Percentiles rank a stretch among this genome's conserved stretches.
Conservation (phyloP, 805 yeast species). For the Metschnikowia aberdeeniae region DNA sequence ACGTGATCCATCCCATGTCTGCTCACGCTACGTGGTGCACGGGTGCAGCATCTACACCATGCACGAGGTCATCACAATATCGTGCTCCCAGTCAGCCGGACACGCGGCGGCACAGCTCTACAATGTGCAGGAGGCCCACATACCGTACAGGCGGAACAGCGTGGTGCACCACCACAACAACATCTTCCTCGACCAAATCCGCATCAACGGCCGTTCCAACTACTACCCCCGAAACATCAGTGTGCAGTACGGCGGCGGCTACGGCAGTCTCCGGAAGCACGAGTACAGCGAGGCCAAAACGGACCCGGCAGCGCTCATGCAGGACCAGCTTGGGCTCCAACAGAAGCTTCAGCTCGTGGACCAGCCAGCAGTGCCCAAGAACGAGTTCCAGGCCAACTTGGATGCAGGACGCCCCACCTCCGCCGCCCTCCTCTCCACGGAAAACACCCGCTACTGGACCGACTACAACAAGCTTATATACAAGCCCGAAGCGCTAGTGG, state of each 20-base stretch:
- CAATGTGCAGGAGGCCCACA: slow-evolving; percentile 70
- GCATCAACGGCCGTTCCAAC: slow-evolving; percentile 30
- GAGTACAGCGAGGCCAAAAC: slow-evolving; percentile 38
- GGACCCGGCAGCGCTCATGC: slow-evolving; percentile 7
- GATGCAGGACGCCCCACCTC: slow-evolving; percentile 42
- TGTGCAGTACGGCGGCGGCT: slow-evolving; percentile 80
- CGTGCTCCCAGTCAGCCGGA: slow-evolving; percentile 69
- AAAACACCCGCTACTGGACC: slow-evolving; percentile 66
- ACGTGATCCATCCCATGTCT: no score
- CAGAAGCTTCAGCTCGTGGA: slow-evolving; percentile 23
- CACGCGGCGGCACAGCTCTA: slow-evolving; percentile 77
- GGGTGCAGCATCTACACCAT: slow-evolving; percentile 6
- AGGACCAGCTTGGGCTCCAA: not conserved
- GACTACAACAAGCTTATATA: slow-evolving; percentile 69
- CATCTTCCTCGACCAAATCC: slow-evolving; percentile 28
- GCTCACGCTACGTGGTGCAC: no score
- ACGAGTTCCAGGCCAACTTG: slow-evolving; percentile 59
- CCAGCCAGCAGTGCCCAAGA: slow-evolving; percentile 37
- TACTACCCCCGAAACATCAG: slow-evolving; percentile 77
- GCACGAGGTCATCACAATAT: slow-evolving; percentile 63
- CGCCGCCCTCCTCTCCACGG: slow-evolving; percentile 25
- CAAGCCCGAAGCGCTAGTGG: slow-evolving; percentile 55
- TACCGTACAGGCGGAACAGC: slow-evolving; percentile 44
- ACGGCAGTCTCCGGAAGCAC: slow-evolving; percentile 59
- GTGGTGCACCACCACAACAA: slow-evolving; percentile 48